Base-by-base conservation (phyloP, 768 basidiomycete species). In the Pisolithus tinctorius region DNA sequence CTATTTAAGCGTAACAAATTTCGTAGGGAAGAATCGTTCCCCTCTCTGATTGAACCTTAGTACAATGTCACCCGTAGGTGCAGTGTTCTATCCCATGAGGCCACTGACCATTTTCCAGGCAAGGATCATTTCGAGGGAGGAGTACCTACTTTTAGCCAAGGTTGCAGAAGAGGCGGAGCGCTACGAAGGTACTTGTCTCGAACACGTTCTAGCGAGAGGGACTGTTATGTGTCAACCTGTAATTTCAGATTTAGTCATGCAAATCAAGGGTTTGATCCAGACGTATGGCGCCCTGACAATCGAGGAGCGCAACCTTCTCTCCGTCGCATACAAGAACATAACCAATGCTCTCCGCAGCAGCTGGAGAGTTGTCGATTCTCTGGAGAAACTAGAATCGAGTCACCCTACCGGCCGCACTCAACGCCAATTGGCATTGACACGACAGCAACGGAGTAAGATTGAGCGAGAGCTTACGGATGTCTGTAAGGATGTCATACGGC, bases 281-380 rank as follows among this genome's bases (percentile, higher is more conserved):
- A 74, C 79, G 43, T 81, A 81, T 58, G 82, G 83, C 58, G 78
- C 82, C 52, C 78, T 92, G 56, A 82, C 83, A 45, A 77, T 86
- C 57, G 90, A 93, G 64, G 90, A 93, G 71, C 86, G 91, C 60
- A 93, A 88, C 68, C 76, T 93, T 34, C 79, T 93, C 51, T 93
- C 90, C 3, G 81, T 92, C 54, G 90, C 91, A 26, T 93, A 90
- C 75, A 94, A 93, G 78, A 92, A 92, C 67, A 74, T 87, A 56
- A 94, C 89, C 17, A 88, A 89, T 60, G 80, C 76, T 17, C 80
- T 90, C 53, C 84, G 91, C 50, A 84, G 82, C 45, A 89, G 88
- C 57, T 93, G 91, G 91, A 79, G 90, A 60, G 80, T 83, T 58
- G 76, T 91, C 50, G 86, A 88, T 56, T 78, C 77, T 50, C 76